These are phyloP conservation scores for Rhodotorula babjevae DNA, from an alignment of 768 basidiomycete genomes.

Conservation along the genomic window DNA sequence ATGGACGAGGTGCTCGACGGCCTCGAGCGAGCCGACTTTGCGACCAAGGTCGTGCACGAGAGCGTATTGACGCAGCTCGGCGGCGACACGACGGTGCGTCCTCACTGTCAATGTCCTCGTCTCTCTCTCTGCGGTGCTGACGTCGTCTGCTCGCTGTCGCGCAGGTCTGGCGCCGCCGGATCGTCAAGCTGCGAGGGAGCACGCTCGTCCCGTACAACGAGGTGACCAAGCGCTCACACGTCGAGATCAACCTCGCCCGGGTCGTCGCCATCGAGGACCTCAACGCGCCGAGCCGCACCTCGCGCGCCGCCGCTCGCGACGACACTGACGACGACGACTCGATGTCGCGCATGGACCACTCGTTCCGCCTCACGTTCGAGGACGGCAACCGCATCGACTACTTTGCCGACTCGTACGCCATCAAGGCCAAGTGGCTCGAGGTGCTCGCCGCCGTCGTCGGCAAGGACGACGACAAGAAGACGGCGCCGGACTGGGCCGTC, in stretches of 20 bases:
- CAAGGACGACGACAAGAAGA: constrained; percentile 12
- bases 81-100: constrained; percentile 80
- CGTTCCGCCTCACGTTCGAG: constrained; percentile 74
- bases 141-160: neutral
- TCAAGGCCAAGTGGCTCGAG: constrained; percentile 69
- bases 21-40: constrained; percentile 83
- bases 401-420: constrained; percentile 83
- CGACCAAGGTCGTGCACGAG: constrained; percentile 88
- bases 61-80: constrained; percentile 88
- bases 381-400: constrained; percentile 75
- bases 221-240: constrained; percentile 35
- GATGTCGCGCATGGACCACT: constrained; percentile 25
- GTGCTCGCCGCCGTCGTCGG: constrained; percentile 8
- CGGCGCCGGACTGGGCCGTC: constrained; percentile 32
- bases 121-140: neutral
- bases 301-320: neutral
- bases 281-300: constrained; percentile 12
- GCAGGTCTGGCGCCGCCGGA: constrained; percentile 41
- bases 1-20: constrained; percentile 88
- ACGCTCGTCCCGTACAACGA: constrained; percentile 32
- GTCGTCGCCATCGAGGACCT: constrained; percentile 37
- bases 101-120: too few species aligned
- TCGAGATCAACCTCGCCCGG: constrained; percentile 41
- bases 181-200: constrained; percentile 29
- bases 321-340: constrained; percentile 23